Evolutionary conservation across 208 protist genomes (phyloP), one percentile per base, ranked within the genome.

Genomic region (Trypanosoma vivax): DNA sequence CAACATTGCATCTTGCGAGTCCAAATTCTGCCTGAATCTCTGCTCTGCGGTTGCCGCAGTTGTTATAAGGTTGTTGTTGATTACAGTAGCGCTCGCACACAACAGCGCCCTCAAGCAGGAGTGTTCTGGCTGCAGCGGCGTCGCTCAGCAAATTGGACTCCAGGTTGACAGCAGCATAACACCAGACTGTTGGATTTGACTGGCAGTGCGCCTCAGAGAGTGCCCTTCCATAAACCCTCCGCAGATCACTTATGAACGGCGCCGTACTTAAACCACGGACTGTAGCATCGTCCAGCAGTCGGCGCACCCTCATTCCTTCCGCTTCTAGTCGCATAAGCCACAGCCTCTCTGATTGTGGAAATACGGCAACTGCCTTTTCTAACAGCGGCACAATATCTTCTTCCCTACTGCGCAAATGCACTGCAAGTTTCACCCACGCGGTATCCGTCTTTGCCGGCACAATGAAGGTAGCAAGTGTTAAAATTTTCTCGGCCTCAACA

Each of bases 311-410:
- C 24, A 52, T 40, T 49, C 63, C 60, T 23, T 57, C 65, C 9
- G 66, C 42, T 40, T 88, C 74, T 42, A 92, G 48, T 35, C 69
- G 68, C 70, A 92, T 77, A 24, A 83, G 63, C 80, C 84, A 92
- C 28, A 92, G 56, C 29, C 65, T 49, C 16, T 54, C 54, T 14
- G 77, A 84, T 10, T 52, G 64, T 28, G 79, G 84, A 68, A 65
- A 75, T 46, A 45, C 41, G 11, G 24, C 31, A 18, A 77, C 19
- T 0, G 62, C 73, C 13, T 60, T 48, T 5, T 56, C 39, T 55
- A 75, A 25, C 6, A 70, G 45, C n/a, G 47, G 54, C 38, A 63
- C 10, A 48, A 74, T 55, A n/a, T 58, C 33, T 24, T 60, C 43
- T 23, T 30, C 28, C 16, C 27, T 51, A 46, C 73, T 82, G 13